phyloP scores from a whole-genome alignment of 352 stramenopile genomes.

The Phytophthora cactorum region DNA sequence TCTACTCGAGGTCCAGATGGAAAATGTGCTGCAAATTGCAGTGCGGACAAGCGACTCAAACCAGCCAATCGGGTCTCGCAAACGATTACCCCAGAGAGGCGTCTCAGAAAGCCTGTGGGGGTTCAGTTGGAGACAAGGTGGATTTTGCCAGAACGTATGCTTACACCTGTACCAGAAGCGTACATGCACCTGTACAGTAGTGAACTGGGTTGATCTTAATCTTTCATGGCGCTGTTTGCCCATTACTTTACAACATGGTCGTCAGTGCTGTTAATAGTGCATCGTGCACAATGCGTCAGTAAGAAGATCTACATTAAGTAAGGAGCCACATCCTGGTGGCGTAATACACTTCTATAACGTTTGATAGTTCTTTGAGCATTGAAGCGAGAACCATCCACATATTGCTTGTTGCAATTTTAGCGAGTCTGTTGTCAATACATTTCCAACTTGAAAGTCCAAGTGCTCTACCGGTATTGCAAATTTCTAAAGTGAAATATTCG shows the following conservation, averaged over 20 bases:
- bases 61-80: constrained; percentile 24
- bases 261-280: background rate
- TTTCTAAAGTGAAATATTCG: constrained; percentile 18
- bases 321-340: background rate
- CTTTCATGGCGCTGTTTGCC: no score
- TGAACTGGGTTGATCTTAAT: no score
- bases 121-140: constrained; percentile 4
- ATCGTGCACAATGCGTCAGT: background rate
- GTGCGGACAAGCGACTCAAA: constrained; percentile 27
- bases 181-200: no score
- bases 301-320: background rate
- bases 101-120: constrained; percentile 15
- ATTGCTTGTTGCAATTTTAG: background rate
- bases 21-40: constrained; percentile 11
- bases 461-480: background rate
- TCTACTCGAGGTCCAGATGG: constrained; percentile 24
- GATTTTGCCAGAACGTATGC: background rate
- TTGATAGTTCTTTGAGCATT: background rate
- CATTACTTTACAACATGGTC: no score
- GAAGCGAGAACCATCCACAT: background rate
- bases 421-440: no score
- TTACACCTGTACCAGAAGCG: no score
- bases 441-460: no score
- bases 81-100: constrained; percentile 20
- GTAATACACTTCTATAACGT: background rate